Conservation (phyloP, 2,329 filamentous ascomycete genomes). For the Paecilomyces formosus region DNA sequence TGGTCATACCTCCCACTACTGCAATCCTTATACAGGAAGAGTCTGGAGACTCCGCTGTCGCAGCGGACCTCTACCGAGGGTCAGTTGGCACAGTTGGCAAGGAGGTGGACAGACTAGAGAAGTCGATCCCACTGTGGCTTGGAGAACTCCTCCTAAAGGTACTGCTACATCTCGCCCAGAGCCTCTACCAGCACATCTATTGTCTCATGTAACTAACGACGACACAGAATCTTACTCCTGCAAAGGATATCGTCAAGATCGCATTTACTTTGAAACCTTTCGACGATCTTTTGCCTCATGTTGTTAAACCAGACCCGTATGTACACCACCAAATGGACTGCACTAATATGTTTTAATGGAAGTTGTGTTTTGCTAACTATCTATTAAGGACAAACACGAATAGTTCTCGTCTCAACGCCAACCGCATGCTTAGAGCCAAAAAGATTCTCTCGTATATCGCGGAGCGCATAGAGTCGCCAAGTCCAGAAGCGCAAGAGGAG, state of each 20-base stretch:
- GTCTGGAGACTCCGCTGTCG: conserved; percentile 53
- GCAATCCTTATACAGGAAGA: conserved; percentile 61
- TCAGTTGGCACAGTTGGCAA: conserved; percentile 70
- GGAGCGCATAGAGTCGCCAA: conserved; percentile 72
- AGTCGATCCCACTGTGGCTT: conserved; percentile 83
- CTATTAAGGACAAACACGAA: conserved; percentile 30
- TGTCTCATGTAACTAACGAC: conserved; percentile 5
- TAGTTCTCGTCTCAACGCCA: conserved; percentile 89
- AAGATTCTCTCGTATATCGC: conserved; percentile 91
- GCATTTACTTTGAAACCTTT: conserved; percentile 84
- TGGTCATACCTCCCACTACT: conserved; percentile 42
- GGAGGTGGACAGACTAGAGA: conserved; percentile 77
- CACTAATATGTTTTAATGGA: background rate
- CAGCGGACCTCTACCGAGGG: conserved; percentile 83
- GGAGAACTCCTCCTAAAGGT: conserved; percentile 74
- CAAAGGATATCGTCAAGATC: conserved; percentile 94
- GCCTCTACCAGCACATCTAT: background rate
- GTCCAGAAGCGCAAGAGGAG: conserved; percentile 52
- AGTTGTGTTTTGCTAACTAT: conserved; percentile 1
- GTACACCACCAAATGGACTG: conserved; percentile 10
- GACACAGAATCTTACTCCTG: conserved; percentile 63
- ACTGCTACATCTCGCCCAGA: conserved; percentile 4
- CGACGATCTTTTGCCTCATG: conserved; percentile 64
- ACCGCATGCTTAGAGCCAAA: conserved; percentile 89
- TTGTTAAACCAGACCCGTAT: conserved; percentile 64